Base-by-base conservation (phyloP, 768 basidiomycete species). In the Coprinopsis sp. region DNA sequence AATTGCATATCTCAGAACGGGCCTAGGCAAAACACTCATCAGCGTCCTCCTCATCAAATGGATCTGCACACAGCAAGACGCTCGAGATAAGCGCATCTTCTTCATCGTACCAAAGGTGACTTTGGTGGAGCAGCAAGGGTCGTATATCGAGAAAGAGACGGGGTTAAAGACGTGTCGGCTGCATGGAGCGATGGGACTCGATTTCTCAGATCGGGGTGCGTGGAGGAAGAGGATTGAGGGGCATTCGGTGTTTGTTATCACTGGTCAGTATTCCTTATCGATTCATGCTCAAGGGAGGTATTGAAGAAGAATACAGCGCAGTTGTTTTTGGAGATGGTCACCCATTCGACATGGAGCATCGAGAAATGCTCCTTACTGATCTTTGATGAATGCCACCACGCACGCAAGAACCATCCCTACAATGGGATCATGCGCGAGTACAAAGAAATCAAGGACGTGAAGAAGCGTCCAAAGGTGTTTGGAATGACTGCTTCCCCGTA, bases 401-500 rank as follows among this genome's bases (percentile, higher is more conserved):
- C 85, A 1, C 71, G 76, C 1, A 83, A 82, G 51, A 81, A 82
- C 33, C 85, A 91, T 57, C 79, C 89, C 0, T 90, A 87, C 64
- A 88, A 86, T 52, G 71, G 72, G 31, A 82, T 91, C 49, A 82
- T 91, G 79, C 77, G 76, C 14, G 77, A 83, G 57, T 87, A 87
- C 58, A 66, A 66, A 36, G 63, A 71, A 33, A 52, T 82, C 68
- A 54, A 72, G 21, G 46, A 71, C 65, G 31, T 56, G 33, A 22
- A 40, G 1, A 56, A 67, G 16, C 71, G 84, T n/a, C 87, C 89
- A 8, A 91, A 87, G 59, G 72, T 95, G n/a, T 89, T 94, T 50
- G 92, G 92, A 3, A 87, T 95, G 83, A 94, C 92, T 0, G 92
- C 92, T 0, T 91, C 88, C 14, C 91, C 91, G 0, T 81, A 91